Base-by-base conservation (phyloP, 768 basidiomycete genomes). In the Xanthoconium stramineum region DNA sequence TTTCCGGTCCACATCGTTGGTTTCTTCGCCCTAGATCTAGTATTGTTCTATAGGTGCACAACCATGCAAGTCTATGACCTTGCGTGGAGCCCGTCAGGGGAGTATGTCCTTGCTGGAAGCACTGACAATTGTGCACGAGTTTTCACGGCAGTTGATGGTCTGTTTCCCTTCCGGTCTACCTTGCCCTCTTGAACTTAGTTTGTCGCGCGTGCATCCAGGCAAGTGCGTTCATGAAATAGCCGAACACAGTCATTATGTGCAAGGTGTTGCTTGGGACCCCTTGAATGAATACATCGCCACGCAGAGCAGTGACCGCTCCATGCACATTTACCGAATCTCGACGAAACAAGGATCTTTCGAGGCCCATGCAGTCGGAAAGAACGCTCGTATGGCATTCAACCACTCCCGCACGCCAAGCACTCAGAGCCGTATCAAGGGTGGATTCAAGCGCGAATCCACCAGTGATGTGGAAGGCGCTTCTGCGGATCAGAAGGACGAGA, bases 191-290 rank as follows among this genome's bases (percentile, higher is more conserved):
- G 29, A 35, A 37, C 38, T 56, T 43, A 33, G 47, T 47, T 49
- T 13, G 14, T 47, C 14, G 6, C 38, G 39, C 24, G 39, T 51
- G 12, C 29, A 8, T 7, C 6, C 65, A 93, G 93, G 93, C 30
- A 88, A 89, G 77, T 91, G 90, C 65, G 80, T 97, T 13, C 83
- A 86, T 62, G 91, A 94, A 70, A 89, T 95, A 57, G 88, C 91
- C 1, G 96, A 98, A 65, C 97, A 99, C 72, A 84, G 82, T 35
- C 96, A 98, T 72, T 98, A 91, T 68, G 97, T 99, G 0, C 97
- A 99, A 76, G 97, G 97, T 10, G 97, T 98, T 30, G 92, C 96
- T 0, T 99, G 97, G 97, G 97, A 99, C 62, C 97, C 97, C 2
- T 74, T 97, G 64, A 94, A 96, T 70, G 93, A 97, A 71, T 98